Base-by-base conservation (phyloP, 1,139 yeast species). In the Yamadazyma atmosphaerica region DNA sequence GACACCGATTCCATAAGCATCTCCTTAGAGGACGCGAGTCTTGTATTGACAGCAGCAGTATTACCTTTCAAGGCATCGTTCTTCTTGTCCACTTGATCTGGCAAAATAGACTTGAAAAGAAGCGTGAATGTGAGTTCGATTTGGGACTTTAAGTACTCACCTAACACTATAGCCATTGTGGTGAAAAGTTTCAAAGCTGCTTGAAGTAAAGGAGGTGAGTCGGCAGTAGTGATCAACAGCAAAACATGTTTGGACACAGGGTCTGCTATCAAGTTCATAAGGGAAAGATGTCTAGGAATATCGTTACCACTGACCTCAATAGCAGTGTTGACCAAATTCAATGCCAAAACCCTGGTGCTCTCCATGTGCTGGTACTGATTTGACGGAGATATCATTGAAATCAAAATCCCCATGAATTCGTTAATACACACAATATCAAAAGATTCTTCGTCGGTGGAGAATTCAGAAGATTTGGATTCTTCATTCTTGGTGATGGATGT, bases 291-390 rank as follows among this genome's bases (percentile, higher is more conserved):
- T 10, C 68, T 60, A 1, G 85, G 78, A 38, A 92, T 72, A 29
- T 75, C 77, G 32, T 67, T 61, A 3, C 97, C 97, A 5, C 92
- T 72, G 8, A 88, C 83, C 58, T 92, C 98, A 40, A 92, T 74
- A 1, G 95, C 87, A 1, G 84, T 82, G 38, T 81, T 83, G 29
- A 94, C 72, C 33, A 92, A 73, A 33, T 82, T 76, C 25, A 94
- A 65, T 0, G 96, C 94, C 65, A 92, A 81, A 11, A 86, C 83
- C 40, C 96, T 75, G 1, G 97, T 84, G 25, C 88, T 76, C 56
- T 90, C 96, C 50, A 94, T 86, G 52, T 88, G 94, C 54, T 86
- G 92, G 51, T 79, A 79, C 54, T 84, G 87, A 50, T 87, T 86
- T 14, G 83, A 79, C 0, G 96, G 95, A 9, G 94, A 82, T 30